Base-by-base conservation (phyloP, 768 basidiomycete species). In the Melanogaster broomeanus region DNA sequence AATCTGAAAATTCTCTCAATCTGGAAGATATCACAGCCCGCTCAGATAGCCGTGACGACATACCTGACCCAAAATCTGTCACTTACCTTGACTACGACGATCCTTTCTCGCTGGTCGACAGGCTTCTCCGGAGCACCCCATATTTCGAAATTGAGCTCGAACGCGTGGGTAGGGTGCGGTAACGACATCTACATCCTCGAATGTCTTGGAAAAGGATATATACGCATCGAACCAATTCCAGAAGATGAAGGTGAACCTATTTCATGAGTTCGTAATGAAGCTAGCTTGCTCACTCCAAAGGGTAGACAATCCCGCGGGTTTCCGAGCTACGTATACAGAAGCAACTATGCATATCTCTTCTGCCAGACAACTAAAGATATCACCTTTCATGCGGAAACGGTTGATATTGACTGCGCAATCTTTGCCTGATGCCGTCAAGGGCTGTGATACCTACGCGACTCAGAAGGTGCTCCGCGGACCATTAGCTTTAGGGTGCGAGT, bases 101-200 rank as follows among this genome's bases (percentile, higher is more conserved):
- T 58, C 88, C 90, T 0, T 88, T 90, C 53, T 72, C 77, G 10
- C 68, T 88, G 42, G 74, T 80, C 6, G 69, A 76, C 27, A 59
- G n/a, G 75, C 31, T 74, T 72, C 19, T 79, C 78, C 3, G 82
- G 81, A 12, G 73, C 74, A 24, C 79, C 85, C 12, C 80, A 85
- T 57, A 72, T 89, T 16, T 55, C 68, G 18, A 67, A 65, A 21
- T 51, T 88, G 35, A 92, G 84, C 56, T 68, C 61, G 18, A 76
- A 81, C 57, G 81, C 88, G 6, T 93, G 93, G 93, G 86, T 96
- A 8, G 82, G 82, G 3, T 91, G 89, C 59, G 90, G 92, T 7
- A 73, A 75, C 4, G 77, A 83, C 31, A 66, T 82, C 15, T 89
- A 87, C 65, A 79, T 95, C 8, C 74, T 95, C 2, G 88, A 91